These are phyloP conservation scores for Rhodamnia argentea DNA, from an alignment of 345 rosid species.

Conservation along the genomic window DNA sequence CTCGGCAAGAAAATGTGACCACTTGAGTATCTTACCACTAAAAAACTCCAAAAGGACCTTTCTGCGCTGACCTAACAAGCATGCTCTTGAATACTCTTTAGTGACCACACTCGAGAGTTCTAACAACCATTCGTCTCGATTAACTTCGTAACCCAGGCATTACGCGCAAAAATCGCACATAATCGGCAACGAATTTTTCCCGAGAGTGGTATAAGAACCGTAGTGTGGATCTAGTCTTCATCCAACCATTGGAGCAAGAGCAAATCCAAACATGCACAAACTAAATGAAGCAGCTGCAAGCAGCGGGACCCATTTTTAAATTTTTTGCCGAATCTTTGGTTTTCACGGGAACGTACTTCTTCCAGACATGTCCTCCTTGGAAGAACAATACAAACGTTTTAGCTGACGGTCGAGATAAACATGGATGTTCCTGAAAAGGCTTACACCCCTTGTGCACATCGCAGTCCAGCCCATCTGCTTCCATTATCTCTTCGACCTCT, in stretches of 20 bases:
- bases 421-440: not conserved
- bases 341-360: not conserved
- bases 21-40: not conserved
- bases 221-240: not conserved
- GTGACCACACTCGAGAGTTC: not conserved
- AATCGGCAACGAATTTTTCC: not conserved
- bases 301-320: not conserved
- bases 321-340: not conserved
- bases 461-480: not conserved
- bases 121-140: not conserved
- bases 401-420: not conserved
- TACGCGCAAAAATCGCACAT: not conserved
- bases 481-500: not conserved
- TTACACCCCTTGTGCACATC: not conserved
- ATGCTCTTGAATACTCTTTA: not conserved
- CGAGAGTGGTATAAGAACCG: not conserved
- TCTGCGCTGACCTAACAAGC: not conserved
- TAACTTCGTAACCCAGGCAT: not conserved
- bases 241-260: not conserved
- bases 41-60: not conserved
- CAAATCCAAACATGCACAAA: not conserved
- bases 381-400: not conserved
- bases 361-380: not conserved
- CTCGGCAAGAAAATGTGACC: not conserved
- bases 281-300: not conserved